Percentiles rank a stretch among this genome's conserved stretches.
Conservation (phyloP, 2,329 filamentous ascomycete species). For the Hawksworthiomyces lignivorus region DNA sequence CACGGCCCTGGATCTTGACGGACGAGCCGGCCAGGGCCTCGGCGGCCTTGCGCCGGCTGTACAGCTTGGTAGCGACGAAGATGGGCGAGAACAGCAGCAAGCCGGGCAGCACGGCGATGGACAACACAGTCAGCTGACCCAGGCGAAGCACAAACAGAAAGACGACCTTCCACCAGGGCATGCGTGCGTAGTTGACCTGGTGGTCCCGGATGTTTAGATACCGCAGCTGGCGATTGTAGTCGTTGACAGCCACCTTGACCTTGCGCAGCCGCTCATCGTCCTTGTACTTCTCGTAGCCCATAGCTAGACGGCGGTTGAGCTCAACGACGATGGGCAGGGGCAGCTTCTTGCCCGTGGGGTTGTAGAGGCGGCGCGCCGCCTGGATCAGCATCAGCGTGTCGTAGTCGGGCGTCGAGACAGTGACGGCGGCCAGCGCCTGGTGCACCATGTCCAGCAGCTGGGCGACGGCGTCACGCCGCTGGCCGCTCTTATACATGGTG, state of each 20-base stretch:
- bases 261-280: conserved; percentile 76
- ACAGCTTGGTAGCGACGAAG: conserved; percentile 75
- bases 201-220: conserved; percentile 87
- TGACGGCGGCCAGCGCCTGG: conserved; percentile 76
- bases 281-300: conserved; percentile 89
- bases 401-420: conserved; percentile 86
- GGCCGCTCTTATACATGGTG: conserved; percentile 73
- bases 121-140: conserved; percentile 66
- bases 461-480: conserved; percentile 80
- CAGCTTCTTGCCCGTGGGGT: conserved; percentile 86
- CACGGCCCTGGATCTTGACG: conserved; percentile 80
- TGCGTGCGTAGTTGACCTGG: conserved; percentile 84
- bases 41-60: conserved; percentile 73
- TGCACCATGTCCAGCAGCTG: conserved; percentile 81
- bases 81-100: conserved; percentile 81
- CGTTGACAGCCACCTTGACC: conserved; percentile 66
- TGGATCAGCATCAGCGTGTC: conserved; percentile 96
- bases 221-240: conserved; percentile 81
- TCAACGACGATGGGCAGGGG: conserved; percentile 89
- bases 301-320: conserved; percentile 81
- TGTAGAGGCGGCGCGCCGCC: conserved; percentile 87
- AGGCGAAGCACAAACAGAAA: conserved; percentile 73
- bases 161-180: conserved; percentile 69
- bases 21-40: conserved; percentile 78
- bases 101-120: conserved; percentile 77